Percentiles rank a stretch among this genome's conserved stretches.
Evolutionary conservation across 2,329 filamentous ascomycete genomes (phyloP).

Genomic region (Aspergillus sp.): DNA sequence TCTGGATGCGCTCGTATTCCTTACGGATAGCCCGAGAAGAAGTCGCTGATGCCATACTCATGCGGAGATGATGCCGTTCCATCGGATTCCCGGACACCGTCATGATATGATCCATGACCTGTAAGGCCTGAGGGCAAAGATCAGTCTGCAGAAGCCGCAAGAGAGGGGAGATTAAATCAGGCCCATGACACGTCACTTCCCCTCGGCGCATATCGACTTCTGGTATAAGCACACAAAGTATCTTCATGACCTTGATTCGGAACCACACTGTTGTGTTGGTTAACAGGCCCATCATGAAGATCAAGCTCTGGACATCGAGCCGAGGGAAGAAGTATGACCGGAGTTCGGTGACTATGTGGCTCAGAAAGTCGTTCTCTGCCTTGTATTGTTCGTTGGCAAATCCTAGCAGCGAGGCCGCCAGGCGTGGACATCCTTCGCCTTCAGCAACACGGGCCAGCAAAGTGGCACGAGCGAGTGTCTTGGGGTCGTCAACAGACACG

Average conservation of each 20-base stretch:
- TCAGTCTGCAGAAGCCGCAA: slow-evolving; percentile 87
- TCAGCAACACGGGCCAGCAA: slow-evolving; percentile 72
- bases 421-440: slow-evolving; percentile 63
- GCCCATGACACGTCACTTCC: slow-evolving; percentile 85
- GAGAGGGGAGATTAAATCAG: slow-evolving; percentile 91
- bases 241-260: slow-evolving; percentile 87
- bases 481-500: slow-evolving; percentile 54
- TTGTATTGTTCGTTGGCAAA: slow-evolving; percentile 68
- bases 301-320: slow-evolving; percentile 79
- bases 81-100: slow-evolving; percentile 88
- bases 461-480: slow-evolving; percentile 63
- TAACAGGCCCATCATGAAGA: slow-evolving; percentile 85
- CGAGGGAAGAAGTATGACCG: slow-evolving; percentile 76
- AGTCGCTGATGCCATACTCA: slow-evolving; percentile 89
- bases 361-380: slow-evolving; percentile 71
- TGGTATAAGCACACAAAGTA: slow-evolving; percentile 80
- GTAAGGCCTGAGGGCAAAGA: slow-evolving; percentile 86
- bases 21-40: slow-evolving; percentile 84
- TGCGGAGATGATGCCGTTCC: slow-evolving; percentile 90
- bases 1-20: slow-evolving; percentile 91
- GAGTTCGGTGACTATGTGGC: slow-evolving; percentile 70
- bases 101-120: slow-evolving; percentile 93
- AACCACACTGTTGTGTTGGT: slow-evolving; percentile 89
- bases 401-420: slow-evolving; percentile 68
- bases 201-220: slow-evolving; percentile 90